Evolutionary conservation across 176 grass and related monocot genomes (phyloP).

Genomic region (Bothriochloa decipiens): DNA sequence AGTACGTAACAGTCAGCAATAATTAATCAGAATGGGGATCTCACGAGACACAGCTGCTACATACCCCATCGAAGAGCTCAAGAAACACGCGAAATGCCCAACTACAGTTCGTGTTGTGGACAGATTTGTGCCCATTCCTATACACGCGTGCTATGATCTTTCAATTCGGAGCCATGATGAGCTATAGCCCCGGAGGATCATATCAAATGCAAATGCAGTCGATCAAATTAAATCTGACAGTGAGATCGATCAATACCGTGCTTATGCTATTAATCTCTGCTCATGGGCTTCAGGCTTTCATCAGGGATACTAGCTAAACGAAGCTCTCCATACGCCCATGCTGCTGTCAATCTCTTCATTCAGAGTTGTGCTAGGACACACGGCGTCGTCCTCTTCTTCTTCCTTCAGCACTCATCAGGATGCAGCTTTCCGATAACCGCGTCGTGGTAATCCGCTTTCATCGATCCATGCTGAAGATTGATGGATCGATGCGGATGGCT

Average conservation of each 20-base stretch:
- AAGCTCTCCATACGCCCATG: constrained; percentile 6
- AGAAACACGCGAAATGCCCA: neutral
- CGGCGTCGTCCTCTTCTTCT: neutral
- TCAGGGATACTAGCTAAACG: neutral
- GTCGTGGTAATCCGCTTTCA: neutral
- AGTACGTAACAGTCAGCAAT: neutral
- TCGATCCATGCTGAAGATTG: neutral
- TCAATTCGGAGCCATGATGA: neutral
- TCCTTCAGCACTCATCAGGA: neutral
- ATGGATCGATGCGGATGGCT: constrained; percentile 24
- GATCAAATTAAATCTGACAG: neutral
- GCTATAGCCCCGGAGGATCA: neutral
- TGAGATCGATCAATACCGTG: constrained; percentile 5
- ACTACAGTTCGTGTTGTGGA: neutral
- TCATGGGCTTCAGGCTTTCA: constrained; percentile 7
- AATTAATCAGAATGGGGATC: constrained; percentile 11
- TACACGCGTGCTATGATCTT: neutral
- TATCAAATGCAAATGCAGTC: neutral
- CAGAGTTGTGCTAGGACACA: neutral
- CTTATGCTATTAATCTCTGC: neutral
- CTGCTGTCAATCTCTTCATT: neutral
- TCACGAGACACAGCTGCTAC: neutral
- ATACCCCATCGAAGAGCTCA: neutral
- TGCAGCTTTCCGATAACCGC: constrained; percentile 6
- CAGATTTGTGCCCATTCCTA: neutral